Evolutionary conservation across 2,329 filamentous ascomycete species (phyloP), one percentile per base, ranked within the genome.

Genomic region (Fusarium beomiforme): DNA sequence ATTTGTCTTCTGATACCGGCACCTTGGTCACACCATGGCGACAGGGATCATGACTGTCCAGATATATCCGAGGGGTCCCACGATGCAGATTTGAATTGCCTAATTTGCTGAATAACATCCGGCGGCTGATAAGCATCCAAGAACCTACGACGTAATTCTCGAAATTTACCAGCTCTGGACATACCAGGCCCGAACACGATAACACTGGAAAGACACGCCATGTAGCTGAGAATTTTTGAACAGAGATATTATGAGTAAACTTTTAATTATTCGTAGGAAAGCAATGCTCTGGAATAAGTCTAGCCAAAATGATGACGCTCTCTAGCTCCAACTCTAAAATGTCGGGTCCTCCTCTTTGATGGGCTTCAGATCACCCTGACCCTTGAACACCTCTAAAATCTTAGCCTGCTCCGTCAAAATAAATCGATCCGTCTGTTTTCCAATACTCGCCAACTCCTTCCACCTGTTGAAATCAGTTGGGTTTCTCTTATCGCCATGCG

Each of bases 401-500:
- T 84, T 78, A 16, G 85, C 87, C 76, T 89, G 86, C 74, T 89
- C 86, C 37, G 82, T 83, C 69, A 89, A 70, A 76, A 89, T 80
- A 14, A 84, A 78, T 17, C 87, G 78, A 44, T 88, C 86, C 0
- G 80, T 81, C 75, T 88, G 86, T 2, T 71, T 81, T 9, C 87
- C 87, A 5, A 87, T 75, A 44, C 80, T 83, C 0, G 85, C 84
- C 53, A 88, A 72, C 1, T 75, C 78, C 56, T 83, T 83, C 87
- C 87, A 89, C 19, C 86, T 78, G 59, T 83, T 81, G 14, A 89
- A 79, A 71, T 88, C 86, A 14, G 83, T 76, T 3, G 77, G 71
- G 23, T 88, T 85, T 14, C 87, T 79, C 79, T 90, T 89, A 64
- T 89, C 86, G 3, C 87, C 88, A 63, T 88, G 83, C 0, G 88